Conservation (phyloP, 2,329 filamentous ascomycete genomes). For the Ciborinia camelliae region DNA sequence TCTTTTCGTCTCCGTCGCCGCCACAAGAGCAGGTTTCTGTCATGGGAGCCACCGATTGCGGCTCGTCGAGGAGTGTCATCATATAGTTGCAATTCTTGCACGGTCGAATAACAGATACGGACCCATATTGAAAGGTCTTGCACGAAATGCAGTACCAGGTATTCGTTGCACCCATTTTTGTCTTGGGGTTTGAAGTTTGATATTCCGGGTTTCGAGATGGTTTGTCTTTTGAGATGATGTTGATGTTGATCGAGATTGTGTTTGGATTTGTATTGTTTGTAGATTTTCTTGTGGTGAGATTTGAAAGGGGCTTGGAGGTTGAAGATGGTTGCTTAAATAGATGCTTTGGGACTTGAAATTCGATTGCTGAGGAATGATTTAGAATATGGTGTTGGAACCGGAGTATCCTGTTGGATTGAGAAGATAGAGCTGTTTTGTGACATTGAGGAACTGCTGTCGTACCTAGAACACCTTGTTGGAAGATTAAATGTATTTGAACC, state of each 20-base stretch:
- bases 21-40: background rate
- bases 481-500: background rate
- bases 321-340: background rate
- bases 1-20: background rate
- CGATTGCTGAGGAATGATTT: accelerated
- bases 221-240: too few relatives aligned
- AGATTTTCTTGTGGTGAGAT: background rate
- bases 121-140: background rate
- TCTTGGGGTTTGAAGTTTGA: background rate
- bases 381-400: background rate
- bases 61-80: background rate
- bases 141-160: constrained; percentile 4
- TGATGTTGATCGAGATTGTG: too few relatives aligned
- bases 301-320: background rate
- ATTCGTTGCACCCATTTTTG: background rate
- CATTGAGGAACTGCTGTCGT: background rate
- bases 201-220: background rate
- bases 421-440: background rate
- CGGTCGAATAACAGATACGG: background rate
- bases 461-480: background rate
- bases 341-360: background rate
- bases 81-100: background rate
- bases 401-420: background rate
- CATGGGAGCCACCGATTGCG: background rate
- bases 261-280: background rate